Evolutionary conservation across 2,329 filamentous ascomycete genomes (phyloP).

Genomic region (Alternaria gansuensis): DNA sequence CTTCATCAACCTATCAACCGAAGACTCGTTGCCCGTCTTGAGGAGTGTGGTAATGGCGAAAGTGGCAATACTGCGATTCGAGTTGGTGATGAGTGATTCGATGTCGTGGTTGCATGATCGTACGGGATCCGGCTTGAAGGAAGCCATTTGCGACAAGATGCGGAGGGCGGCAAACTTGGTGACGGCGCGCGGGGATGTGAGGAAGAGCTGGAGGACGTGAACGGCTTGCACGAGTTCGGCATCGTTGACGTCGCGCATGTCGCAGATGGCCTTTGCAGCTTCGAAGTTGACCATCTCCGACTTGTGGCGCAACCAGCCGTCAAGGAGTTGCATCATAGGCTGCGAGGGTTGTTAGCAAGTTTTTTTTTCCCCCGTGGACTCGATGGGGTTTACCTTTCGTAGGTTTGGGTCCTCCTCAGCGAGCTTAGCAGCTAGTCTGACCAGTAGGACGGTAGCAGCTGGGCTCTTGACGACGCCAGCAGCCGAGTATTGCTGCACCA

Average conservation of each 20-base stretch:
- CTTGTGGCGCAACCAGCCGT: slow-evolving; percentile 97
- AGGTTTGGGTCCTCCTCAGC: slow-evolving; percentile 91
- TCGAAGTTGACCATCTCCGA: slow-evolving; percentile 95
- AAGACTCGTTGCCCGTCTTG: slow-evolving; percentile 97
- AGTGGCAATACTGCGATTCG: slow-evolving; percentile 95
- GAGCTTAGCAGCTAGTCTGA: slow-evolving; percentile 89
- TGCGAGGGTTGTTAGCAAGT: slow-evolving; percentile 26
- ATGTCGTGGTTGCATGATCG: slow-evolving; percentile 97
- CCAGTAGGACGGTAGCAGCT: slow-evolving; percentile 89
- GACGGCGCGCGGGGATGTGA: slow-evolving; percentile 92
- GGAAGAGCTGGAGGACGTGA: slow-evolving; percentile 93
- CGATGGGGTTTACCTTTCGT: slow-evolving; percentile 63
- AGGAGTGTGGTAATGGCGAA: slow-evolving; percentile 98
- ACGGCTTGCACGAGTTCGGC: slow-evolving; percentile 91
- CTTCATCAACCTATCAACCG: slow-evolving; percentile 97
- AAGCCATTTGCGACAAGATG: slow-evolving; percentile 94
- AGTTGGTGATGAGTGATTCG: slow-evolving; percentile 94
- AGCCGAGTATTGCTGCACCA: slow-evolving; percentile 98
- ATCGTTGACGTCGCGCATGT: slow-evolving; percentile 91
- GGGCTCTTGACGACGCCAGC: slow-evolving; percentile 94
- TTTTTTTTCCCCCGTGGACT: too few relatives aligned
- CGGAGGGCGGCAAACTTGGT: slow-evolving; percentile 98
- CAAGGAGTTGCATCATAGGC: slow-evolving; percentile 96
- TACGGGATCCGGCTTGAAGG: slow-evolving; percentile 93
- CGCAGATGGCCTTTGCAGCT: slow-evolving; percentile 96